Evolutionary conservation across 2,329 filamentous ascomycete species (phyloP).

Genomic region (Monosporascus ibericus): DNA sequence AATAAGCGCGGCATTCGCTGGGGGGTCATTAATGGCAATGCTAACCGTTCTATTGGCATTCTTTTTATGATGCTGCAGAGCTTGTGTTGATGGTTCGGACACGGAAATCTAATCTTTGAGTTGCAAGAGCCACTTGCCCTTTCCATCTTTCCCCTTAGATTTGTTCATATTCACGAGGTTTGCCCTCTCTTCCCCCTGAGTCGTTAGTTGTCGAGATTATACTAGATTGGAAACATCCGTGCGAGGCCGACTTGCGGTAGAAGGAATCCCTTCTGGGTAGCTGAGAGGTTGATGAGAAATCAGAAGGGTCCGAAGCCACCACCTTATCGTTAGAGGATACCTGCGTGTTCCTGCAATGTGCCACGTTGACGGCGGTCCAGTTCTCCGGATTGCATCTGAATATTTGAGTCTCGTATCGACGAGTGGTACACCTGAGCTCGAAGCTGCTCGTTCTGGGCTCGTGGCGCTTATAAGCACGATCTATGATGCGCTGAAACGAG

Average conservation of each 20-base stretch:
- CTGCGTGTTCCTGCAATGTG: conserved; percentile 1
- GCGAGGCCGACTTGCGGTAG: conserved; percentile 3
- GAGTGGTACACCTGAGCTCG: conserved; percentile 20
- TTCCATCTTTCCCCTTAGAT: conserved; percentile 23
- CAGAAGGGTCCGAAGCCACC: conserved; percentile 1
- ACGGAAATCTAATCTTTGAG: conserved; percentile 43
- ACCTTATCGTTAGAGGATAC: conserved; percentile 2
- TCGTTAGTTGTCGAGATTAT: neutral
- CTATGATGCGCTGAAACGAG: conserved; percentile 18
- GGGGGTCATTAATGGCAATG: conserved; percentile 36
- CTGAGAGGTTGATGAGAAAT: conserved; percentile 3
- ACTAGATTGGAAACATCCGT: neutral
- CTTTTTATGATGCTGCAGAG: conserved; percentile 40
- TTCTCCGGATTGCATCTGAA: conserved; percentile 1
- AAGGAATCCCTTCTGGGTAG: conserved; percentile 6
- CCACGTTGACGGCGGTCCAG: conserved; percentile 1
- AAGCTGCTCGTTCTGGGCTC: conserved; percentile 17
- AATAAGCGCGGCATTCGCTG: conserved; percentile 38
- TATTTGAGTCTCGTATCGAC: conserved; percentile 13
- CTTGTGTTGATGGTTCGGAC: conserved; percentile 44
- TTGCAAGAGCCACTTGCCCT: conserved; percentile 33
- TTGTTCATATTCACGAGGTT: conserved; percentile 12
- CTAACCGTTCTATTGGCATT: conserved; percentile 38
- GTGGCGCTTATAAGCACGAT: conserved; percentile 5
- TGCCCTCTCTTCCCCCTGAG: conserved; percentile 1